These are phyloP conservation scores for Candida pseudoviswanathii DNA, from an alignment of 1,139 yeast genomes.

Conservation along the genomic window DNA sequence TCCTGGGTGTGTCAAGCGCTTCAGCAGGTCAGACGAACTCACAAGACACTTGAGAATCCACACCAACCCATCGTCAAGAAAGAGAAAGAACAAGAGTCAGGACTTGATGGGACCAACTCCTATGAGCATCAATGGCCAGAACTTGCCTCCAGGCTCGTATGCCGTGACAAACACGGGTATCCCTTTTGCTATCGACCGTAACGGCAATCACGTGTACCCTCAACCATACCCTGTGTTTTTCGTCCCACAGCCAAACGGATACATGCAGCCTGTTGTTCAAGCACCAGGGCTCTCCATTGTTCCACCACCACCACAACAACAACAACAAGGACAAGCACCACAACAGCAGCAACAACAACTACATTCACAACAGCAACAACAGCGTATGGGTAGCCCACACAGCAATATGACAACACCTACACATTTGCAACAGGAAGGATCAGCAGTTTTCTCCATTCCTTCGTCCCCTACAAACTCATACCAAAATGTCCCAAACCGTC, in stretches of 20 bases:
- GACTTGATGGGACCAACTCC: conserved; percentile 8
- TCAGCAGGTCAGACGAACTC: conserved; percentile 86
- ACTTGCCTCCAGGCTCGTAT: conserved; percentile 7
- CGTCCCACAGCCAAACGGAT: conserved; percentile 25
- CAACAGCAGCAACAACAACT: conserved; percentile 10
- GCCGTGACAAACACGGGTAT: conserved; percentile 18
- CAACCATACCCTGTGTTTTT: conserved; percentile 40
- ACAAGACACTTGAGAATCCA: conserved; percentile 90
- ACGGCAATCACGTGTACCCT: conserved; percentile 38
- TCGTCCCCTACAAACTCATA: conserved; percentile 26
- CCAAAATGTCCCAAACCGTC: conserved; percentile 10
- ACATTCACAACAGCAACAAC: conserved; percentile 13
- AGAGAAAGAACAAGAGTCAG: conserved; percentile 32
- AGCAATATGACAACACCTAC: conserved; percentile 12
- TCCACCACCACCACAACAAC: conserved; percentile 15
- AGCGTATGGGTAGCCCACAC: conserved; percentile 10
- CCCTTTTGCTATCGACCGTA: conserved; percentile 36
- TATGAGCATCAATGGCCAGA: conserved; percentile 4
- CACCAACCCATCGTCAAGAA: conserved; percentile 70
- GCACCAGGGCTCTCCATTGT: conserved; percentile 7
- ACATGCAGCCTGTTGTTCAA: conserved; percentile 15
- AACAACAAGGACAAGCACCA: conserved; percentile 9
- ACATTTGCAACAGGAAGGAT: conserved; percentile 22
- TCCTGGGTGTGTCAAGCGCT: conserved; percentile 85
- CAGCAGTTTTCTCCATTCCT: conserved; percentile 29